Evolutionary conservation across 2,329 filamentous ascomycete genomes (phyloP).

Genomic region (Plenodomus tracheiphilus): DNA sequence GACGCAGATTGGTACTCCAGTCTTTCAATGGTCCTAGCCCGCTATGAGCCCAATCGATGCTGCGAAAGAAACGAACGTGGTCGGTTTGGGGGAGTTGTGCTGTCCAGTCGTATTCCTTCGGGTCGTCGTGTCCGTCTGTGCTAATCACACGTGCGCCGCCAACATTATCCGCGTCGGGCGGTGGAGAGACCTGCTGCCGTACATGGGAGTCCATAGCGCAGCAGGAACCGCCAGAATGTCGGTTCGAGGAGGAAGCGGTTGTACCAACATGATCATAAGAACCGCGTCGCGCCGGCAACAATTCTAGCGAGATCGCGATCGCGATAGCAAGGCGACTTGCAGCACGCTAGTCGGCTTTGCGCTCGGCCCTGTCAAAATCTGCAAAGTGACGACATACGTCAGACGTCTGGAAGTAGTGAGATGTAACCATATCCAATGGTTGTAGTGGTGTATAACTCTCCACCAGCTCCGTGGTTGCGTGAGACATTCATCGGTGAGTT

Average conservation of each 20-base stretch:
- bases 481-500: too few relatives aligned
- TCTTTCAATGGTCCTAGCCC: conserved; percentile 52
- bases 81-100: not conserved
- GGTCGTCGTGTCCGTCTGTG: not conserved
- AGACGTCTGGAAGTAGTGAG: too few relatives aligned
- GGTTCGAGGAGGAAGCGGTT: not conserved
- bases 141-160: not conserved
- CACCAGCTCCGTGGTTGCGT: too few relatives aligned
- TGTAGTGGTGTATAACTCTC: too few relatives aligned
- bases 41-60: conserved; percentile 53
- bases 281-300: not conserved
- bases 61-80: conserved; percentile 39
- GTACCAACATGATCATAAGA: not conserved
- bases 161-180: not conserved
- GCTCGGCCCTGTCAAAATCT: too few relatives aligned
- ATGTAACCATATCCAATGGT: too few relatives aligned
- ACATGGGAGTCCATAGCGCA: not conserved
- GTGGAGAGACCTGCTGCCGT: not conserved
- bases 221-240: not conserved
- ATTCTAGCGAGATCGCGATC: not conserved
- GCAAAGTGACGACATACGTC: too few relatives aligned
- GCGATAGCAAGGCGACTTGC: too few relatives aligned
- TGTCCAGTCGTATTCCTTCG: not conserved
- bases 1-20: conserved; percentile 39
- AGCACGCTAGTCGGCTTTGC: too few relatives aligned